A percentile compares a stretch with the other conserved stretches of the same genome.
phyloP scores from a whole-genome alignment of 2,329 filamentous ascomycete genomes.

The Alternaria hordeiaustralica region DNA sequence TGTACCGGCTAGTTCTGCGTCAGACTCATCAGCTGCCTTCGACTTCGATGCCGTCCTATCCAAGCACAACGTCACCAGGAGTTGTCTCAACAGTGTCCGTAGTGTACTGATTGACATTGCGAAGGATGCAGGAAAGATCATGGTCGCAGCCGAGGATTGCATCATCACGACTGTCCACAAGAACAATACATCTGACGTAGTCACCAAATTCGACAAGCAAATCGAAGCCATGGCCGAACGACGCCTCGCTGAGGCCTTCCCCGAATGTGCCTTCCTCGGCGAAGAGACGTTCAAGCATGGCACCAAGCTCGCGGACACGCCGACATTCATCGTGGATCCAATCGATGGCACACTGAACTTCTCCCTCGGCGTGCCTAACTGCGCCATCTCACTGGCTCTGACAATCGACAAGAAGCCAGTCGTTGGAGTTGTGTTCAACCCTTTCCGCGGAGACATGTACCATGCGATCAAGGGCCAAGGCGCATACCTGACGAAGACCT shows the following conservation, averaged over 20 bases:
- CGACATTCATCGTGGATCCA: constrained; percentile 49
- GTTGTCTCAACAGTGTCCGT: constrained; percentile 21
- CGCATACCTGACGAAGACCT: constrained; percentile 32
- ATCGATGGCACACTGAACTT: constrained; percentile 52
- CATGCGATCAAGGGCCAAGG: constrained; percentile 43
- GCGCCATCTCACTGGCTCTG: constrained; percentile 42
- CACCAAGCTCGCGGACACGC: constrained; percentile 35
- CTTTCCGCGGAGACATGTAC: constrained; percentile 45
- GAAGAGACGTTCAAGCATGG: constrained; percentile 45
- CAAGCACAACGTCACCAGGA: constrained; percentile 23
- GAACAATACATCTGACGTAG: constrained; percentile 57
- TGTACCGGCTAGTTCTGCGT: constrained; percentile 13
- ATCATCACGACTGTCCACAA: constrained; percentile 33
- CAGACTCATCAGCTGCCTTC: constrained; percentile 13
- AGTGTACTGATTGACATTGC: constrained; percentile 35
- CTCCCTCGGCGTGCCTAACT: constrained; percentile 47
- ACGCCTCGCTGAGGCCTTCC: constrained; percentile 55
- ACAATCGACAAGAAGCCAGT: constrained; percentile 42
- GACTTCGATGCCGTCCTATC: constrained; percentile 19
- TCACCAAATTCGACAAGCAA: constrained; percentile 62
- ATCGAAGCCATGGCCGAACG: constrained; percentile 59
- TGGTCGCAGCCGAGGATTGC: constrained; percentile 40
- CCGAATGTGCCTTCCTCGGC: constrained; percentile 48
- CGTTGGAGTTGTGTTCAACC: constrained; percentile 46
- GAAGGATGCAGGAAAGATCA: constrained; percentile 39